Evolutionary conservation across 805 yeast genomes (phyloP), one percentile per base, ranked within the genome.

Genomic region (Nakazawaea holstii): DNA sequence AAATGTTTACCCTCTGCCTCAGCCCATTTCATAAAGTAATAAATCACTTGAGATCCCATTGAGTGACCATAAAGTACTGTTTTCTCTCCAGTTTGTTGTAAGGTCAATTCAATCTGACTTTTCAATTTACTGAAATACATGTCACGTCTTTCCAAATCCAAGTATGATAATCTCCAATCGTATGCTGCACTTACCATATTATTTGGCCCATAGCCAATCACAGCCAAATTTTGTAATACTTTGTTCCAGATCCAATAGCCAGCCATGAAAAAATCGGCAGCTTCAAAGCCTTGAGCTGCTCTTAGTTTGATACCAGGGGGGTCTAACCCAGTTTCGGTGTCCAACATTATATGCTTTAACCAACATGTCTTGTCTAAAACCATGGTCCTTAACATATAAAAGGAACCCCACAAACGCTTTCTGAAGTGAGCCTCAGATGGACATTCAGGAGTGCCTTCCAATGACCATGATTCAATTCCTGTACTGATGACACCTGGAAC

Each of bases 191-290:
- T 83, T 29, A 76, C 60, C 97, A 94, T 90, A 57, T 77, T 87
- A 55, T 88, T 84, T 2, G 97, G 92, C 41, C 88, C 96, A 65
- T 94, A 94, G 0, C 97, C 97, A 51, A 94, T 79, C 0, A 88
- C 97, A 2, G 97, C 95, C 54, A 94, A 69, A 59, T 94, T 94
- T 64, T 92, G 96, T n/a, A 94, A 72, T 45, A 94, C 79, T 62
- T 94, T 94, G 62, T 88, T 89, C 99, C 99, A 94, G 58, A 94
- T 88, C 99, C 99, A 94, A 64, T 94, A 94, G 0, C 99, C 99
- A 3, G 97, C 87, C 65, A 94, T 82, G 59, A 94, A 94, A 65
- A 89, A 94, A 66, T 94, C 99, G 0, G 97, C 94, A 1, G 97
- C 94, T 57, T 91, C 97, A 62, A 94, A 87, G 0, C 99, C 99